Conservation (phyloP, 129 eudicot species). For the Artemisia tridentata region DNA sequence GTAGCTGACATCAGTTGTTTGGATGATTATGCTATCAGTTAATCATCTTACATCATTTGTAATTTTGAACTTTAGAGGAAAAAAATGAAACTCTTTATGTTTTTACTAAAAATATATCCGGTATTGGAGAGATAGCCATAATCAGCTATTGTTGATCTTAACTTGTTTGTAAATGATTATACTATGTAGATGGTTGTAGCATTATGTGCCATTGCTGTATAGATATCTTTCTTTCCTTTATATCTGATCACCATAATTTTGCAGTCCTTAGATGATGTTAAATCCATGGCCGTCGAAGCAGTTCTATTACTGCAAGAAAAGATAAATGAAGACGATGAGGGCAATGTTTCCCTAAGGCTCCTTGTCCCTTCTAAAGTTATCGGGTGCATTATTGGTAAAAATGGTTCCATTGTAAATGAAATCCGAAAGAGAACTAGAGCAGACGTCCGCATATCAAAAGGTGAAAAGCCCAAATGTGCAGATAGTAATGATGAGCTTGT, state of each 20-base stretch:
- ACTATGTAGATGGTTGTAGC: too few relatives aligned
- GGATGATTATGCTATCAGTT: too few relatives aligned
- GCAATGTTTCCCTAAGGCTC: slow-evolving; percentile 54
- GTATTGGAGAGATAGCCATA: too few relatives aligned
- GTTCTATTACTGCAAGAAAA: slow-evolving; percentile 87
- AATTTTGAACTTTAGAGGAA: too few relatives aligned
- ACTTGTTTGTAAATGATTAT: too few relatives aligned
- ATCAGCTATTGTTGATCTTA: too few relatives aligned
- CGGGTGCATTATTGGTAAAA: slow-evolving; percentile 90
- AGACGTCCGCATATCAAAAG: slow-evolving; percentile 84
- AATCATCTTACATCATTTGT: too few relatives aligned
- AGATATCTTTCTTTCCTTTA: not conserved
- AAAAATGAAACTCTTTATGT: too few relatives aligned
- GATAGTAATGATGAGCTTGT: slow-evolving; percentile 70
- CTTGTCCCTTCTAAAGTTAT: slow-evolving; percentile 88
- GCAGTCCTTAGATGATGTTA: slow-evolving; percentile 78
- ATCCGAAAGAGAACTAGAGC: slow-evolving; percentile 88
- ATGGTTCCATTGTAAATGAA: slow-evolving; percentile 94
- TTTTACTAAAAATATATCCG: too few relatives aligned
- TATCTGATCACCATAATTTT: not conserved
- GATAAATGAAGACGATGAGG: slow-evolving; percentile 81
- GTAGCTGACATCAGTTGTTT: too few relatives aligned
- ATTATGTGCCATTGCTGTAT: too few relatives aligned
- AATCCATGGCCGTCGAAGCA: slow-evolving; percentile 96
- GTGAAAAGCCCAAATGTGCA: slow-evolving; percentile 75